These are phyloP conservation scores for Excoecaria cochinchinensis DNA, from an alignment of 345 rosid genomes.

Conservation along the genomic window DNA sequence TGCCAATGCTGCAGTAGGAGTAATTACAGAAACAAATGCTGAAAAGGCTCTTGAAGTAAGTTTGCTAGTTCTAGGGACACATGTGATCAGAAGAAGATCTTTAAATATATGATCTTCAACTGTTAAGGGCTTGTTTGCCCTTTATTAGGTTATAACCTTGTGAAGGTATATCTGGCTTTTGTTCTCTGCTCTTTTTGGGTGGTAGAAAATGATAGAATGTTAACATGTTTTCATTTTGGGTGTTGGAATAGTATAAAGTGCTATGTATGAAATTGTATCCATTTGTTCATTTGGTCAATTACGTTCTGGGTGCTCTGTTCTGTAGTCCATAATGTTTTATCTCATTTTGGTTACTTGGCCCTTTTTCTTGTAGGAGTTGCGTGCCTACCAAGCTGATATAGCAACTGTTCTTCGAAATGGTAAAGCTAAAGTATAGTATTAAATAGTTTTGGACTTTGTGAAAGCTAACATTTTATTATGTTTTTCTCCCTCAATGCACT, in stretches of 20 bases:
- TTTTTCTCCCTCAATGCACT: conserved; percentile 1
- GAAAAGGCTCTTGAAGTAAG: conserved; percentile 96
- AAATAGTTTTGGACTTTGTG: conserved; percentile 5
- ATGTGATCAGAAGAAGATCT: background rate
- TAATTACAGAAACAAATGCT: conserved; percentile 98
- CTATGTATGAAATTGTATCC: background rate
- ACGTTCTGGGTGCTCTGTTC: background rate
- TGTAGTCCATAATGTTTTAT: background rate
- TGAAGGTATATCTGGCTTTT: too few relatives aligned
- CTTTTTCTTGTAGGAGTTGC: conserved; percentile 72
- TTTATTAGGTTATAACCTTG: background rate
- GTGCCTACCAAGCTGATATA: conserved; percentile 98
- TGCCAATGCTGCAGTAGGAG: conserved; percentile 99
- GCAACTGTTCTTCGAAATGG: conserved; percentile 97
- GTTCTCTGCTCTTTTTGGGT: background rate
- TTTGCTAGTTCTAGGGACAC: conserved; percentile 21
- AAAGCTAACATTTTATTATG: conserved; percentile 1
- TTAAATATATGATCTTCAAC: background rate
- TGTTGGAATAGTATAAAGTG: too few relatives aligned
- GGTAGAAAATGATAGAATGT: background rate
- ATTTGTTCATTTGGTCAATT: background rate
- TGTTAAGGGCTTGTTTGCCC: background rate
- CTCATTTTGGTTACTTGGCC: background rate
- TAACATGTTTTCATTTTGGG: too few relatives aligned
- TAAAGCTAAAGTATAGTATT: conserved; percentile 28